Conservation (phyloP, 2,329 filamentous ascomycete species). For the Aotearoamyces nothofagi region DNA sequence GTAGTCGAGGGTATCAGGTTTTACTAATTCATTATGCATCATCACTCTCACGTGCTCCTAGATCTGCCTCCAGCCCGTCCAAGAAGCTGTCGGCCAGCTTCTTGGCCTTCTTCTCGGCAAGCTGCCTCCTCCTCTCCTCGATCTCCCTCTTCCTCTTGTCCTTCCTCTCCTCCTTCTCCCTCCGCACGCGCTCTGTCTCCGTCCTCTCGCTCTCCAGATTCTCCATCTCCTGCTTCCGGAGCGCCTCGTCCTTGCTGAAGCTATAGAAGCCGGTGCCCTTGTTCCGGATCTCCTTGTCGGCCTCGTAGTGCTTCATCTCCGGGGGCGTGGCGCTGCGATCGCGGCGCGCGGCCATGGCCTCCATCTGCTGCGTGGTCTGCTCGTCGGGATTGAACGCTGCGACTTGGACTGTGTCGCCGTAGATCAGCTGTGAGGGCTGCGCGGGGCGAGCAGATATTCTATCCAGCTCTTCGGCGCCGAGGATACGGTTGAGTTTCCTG, state of each 20-base stretch:
- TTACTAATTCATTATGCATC: too few species aligned
- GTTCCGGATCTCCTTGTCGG: slow-evolving; percentile 64
- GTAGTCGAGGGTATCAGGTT: too few species aligned
- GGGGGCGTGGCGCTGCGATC: slow-evolving; percentile 73
- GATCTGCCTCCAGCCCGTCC: slow-evolving; percentile 32
- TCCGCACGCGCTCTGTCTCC: slow-evolving; percentile 37
- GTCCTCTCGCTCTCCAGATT: slow-evolving; percentile 51
- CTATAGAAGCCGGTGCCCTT: slow-evolving; percentile 88
- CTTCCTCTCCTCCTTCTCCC: slow-evolving; percentile 37
- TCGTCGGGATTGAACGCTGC: slow-evolving; percentile 70
- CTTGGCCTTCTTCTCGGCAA: slow-evolving; percentile 42
- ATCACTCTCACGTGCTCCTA: too few species aligned
- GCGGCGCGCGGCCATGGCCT: slow-evolving; percentile 58
- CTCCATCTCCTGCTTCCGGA: slow-evolving; percentile 56
- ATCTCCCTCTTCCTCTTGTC: slow-evolving; percentile 45
- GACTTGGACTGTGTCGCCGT: slow-evolving; percentile 72
- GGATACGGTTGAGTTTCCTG: slow-evolving; percentile 32
- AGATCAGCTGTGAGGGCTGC: slow-evolving; percentile 59
- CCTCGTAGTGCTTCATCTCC: slow-evolving; percentile 72
- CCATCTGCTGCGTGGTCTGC: slow-evolving; percentile 52
- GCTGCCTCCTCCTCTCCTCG: slow-evolving; percentile 33
- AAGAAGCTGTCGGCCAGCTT: slow-evolving; percentile 62
- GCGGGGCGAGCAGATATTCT: slow-evolving; percentile 51
- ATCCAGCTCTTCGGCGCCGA: slow-evolving; percentile 46
- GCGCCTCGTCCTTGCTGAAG: slow-evolving; percentile 64